These are phyloP conservation scores for Eragrostis tef DNA, from an alignment of 202 grass and related monocot species.

Conservation along the genomic window DNA sequence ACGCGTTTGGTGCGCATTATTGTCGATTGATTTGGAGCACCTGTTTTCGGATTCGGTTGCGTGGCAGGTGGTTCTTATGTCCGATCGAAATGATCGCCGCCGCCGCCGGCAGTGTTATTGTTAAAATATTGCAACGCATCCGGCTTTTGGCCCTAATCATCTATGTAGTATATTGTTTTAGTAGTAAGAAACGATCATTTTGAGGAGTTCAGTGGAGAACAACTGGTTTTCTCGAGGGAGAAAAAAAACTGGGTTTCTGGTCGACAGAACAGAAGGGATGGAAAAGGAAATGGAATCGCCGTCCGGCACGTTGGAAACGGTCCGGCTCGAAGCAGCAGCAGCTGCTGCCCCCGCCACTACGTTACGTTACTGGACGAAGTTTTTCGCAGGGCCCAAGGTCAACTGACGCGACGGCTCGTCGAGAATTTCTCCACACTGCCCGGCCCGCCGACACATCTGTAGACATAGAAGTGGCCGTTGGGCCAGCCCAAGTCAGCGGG, in stretches of 20 bases:
- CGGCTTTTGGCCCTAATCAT: neutral
- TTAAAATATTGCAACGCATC: neutral
- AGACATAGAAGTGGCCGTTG: too few species aligned
- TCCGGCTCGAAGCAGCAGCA: too few species aligned
- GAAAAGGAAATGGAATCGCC: neutral
- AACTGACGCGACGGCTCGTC: too few species aligned
- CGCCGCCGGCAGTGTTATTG: neutral
- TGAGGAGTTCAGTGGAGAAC: neutral
- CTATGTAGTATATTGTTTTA: too few species aligned
- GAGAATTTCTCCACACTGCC: too few species aligned
- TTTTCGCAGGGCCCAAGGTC: too few species aligned
- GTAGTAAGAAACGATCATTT: neutral
- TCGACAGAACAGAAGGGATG: too few species aligned
- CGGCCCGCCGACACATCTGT: too few species aligned
- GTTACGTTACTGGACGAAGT: too few species aligned
- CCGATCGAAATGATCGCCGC: neutral
- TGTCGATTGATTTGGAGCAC: neutral
- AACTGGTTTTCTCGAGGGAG: neutral
- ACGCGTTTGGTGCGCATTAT: slow-evolving; percentile 48
- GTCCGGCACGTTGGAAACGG: neutral
- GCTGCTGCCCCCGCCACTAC: too few species aligned
- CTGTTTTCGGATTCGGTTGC: slow-evolving; percentile 8
- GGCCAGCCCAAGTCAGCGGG: too few species aligned
- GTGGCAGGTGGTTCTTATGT: neutral
- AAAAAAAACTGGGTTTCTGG: too few species aligned